A percentile compares a stretch with the other conserved stretches of the same genome.
phyloP scores from a whole-genome alignment of 2,329 filamentous ascomycete species.

The Fusarium sp. region DNA sequence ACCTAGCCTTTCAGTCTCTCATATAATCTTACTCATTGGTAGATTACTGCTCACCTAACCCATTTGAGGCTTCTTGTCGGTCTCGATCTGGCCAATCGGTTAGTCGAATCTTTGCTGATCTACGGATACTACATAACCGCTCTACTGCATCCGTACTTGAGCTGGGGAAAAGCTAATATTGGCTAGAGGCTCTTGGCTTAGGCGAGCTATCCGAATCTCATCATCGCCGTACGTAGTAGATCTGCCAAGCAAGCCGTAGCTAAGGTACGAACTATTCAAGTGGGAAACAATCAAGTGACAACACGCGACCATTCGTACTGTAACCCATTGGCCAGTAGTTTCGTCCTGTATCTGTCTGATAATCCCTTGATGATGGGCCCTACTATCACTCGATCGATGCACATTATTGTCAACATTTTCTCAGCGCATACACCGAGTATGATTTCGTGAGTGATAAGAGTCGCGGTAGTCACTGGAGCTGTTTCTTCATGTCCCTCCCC shows the following conservation, averaged over 20 bases:
- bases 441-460: neutral
- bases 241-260: conserved; percentile 19
- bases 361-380: too few relatives aligned
- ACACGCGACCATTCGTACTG: neutral
- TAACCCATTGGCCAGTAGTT: neutral
- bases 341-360: neutral
- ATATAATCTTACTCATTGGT: neutral
- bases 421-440: neutral
- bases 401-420: neutral
- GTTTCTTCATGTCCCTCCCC: too few relatives aligned
- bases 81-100: neutral
- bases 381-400: neutral
- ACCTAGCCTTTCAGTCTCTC: too few relatives aligned
- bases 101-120: neutral
- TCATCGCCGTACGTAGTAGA: conserved; percentile 8
- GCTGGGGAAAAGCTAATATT: conserved; percentile 6
- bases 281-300: neutral
- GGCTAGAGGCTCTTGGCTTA: neutral
- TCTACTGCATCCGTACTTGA: neutral
- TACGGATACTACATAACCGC: neutral
- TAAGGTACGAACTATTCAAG: neutral
- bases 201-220: neutral
- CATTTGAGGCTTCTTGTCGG: neutral
- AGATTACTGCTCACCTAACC: neutral
- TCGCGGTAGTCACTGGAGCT: neutral